Evolutionary conservation across 768 basidiomycete genomes (phyloP), one percentile per base, ranked within the genome.

Genomic region (Trametes elegans): DNA sequence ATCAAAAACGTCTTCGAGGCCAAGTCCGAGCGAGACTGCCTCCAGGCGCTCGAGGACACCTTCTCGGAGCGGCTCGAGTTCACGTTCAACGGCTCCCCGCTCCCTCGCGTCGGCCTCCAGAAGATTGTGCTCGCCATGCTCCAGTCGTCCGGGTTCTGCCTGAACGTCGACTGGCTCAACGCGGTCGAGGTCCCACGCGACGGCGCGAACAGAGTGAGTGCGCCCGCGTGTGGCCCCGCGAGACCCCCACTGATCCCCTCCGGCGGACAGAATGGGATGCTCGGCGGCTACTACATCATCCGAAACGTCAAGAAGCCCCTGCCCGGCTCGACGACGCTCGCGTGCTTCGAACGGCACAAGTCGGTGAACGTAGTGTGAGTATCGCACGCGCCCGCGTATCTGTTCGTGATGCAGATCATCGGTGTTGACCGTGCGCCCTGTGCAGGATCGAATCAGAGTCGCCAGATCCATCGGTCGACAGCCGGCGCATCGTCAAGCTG

Each of bases 1-100:
- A 81, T 81, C 58, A 69, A 67, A 32, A 69, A 66, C 42, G 70
- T 83, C 44, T 83, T 83, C 62, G 80, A 82, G 62, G 77, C 79
- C 2, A 64, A 68, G 24, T 74, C 67, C n/a, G 74, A 79, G 54
- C 70, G 71, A 26, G 73, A 75, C 28, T 71, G 73, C 23, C 63
- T 74, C 10, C 69, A 66, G 28, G 79, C 79, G 28, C 71, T 82
- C 42, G 68, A 70, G 26, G 61, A 68, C 9, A 81, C 81, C 3
- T 83, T 83, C 62, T 66, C 78, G 0, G 67, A 71, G 16, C 53
- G 68, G 27, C 59, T 82, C 27, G 64, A 62, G 2, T 77, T 73
- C 13, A 72, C 64, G 16, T 58, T 79, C 21, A 83, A 83, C 55
- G 81, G 80, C 38, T 60, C 64, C 10, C 67, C 71, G 28, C 65